phyloP scores from a whole-genome alignment of 345 rosid genomes.

The Salix udensis region DNA sequence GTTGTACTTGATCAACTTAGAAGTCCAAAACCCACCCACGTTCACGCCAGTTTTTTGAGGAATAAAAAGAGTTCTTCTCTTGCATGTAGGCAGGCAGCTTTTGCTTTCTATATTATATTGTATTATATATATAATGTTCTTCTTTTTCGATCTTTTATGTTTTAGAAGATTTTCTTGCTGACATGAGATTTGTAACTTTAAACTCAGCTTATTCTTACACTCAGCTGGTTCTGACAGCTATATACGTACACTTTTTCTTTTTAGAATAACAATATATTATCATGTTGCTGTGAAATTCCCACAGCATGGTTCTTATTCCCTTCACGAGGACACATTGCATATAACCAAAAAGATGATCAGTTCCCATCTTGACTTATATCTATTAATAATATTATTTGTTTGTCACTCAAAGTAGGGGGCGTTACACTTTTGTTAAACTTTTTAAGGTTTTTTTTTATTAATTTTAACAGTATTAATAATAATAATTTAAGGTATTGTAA shows the following conservation, averaged over 20 bases:
- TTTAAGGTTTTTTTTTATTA: no score
- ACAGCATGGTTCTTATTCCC: constrained; percentile 10
- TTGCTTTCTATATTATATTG: constrained; percentile 16
- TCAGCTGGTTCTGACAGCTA: constrained; percentile 1
- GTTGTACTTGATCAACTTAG: constrained; percentile 9
- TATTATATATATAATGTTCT: background rate
- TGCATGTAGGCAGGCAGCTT: constrained; percentile 27
- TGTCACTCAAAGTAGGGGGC: no score
- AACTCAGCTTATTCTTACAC: no score
- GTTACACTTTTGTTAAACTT: no score
- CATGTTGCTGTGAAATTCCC: background rate
- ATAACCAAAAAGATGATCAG: no score
- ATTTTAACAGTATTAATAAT: no score
- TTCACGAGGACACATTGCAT: constrained; percentile 12
- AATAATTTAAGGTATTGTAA: no score
- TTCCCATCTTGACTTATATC: no score
- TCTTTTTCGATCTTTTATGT: background rate
- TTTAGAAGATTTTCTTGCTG: constrained; percentile 17
- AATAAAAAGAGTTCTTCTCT: constrained; percentile 12
- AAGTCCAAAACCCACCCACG: constrained; percentile 18
- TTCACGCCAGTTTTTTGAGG: constrained; percentile 18
- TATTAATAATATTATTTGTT: no score
- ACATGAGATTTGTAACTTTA: constrained; percentile 22
- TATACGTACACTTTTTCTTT: constrained; percentile 7
- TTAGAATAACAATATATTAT: background rate